Evolutionary conservation across 2,329 filamentous ascomycete species (phyloP).

Genomic region (Monilinia laxa): DNA sequence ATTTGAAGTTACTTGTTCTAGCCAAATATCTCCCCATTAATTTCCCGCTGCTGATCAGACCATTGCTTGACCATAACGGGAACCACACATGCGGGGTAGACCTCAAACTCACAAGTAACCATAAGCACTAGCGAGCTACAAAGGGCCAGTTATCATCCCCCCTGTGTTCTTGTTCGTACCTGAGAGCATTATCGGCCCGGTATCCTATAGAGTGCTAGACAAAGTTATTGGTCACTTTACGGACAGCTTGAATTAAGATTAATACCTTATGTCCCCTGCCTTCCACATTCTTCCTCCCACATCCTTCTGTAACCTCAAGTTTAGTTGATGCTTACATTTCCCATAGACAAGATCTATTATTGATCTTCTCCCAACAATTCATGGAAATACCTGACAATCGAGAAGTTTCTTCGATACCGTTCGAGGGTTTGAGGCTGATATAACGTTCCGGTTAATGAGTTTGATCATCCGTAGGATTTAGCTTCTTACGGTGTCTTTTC

Average conservation of each 20-base stretch:
- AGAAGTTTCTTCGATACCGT: constrained; percentile 3
- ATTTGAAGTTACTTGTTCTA: background rate
- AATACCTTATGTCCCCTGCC: background rate
- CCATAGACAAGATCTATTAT: constrained; percentile 6
- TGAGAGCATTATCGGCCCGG: background rate
- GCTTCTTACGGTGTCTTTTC: constrained; percentile 3
- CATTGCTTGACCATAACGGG: background rate
- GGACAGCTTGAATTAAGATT: constrained; percentile 12
- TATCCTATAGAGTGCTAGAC: background rate
- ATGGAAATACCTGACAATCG: background rate
- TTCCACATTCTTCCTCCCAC: constrained; percentile 16
- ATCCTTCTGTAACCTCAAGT: constrained; percentile 22
- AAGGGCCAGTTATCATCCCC: background rate
- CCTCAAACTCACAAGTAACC: background rate
- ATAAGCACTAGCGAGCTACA: constrained; percentile 1
- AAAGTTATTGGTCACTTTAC: constrained; percentile 2
- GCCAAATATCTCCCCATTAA: background rate
- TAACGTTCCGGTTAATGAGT: background rate
- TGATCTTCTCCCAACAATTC: background rate
- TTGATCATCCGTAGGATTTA: constrained; percentile 11
- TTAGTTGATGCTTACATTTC: background rate
- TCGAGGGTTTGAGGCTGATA: constrained; percentile 18
- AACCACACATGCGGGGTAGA: background rate
- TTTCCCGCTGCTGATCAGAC: background rate
- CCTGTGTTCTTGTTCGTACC: background rate